Base-by-base conservation (phyloP, 257 asterid species). In the Anisodus acutangulus region DNA sequence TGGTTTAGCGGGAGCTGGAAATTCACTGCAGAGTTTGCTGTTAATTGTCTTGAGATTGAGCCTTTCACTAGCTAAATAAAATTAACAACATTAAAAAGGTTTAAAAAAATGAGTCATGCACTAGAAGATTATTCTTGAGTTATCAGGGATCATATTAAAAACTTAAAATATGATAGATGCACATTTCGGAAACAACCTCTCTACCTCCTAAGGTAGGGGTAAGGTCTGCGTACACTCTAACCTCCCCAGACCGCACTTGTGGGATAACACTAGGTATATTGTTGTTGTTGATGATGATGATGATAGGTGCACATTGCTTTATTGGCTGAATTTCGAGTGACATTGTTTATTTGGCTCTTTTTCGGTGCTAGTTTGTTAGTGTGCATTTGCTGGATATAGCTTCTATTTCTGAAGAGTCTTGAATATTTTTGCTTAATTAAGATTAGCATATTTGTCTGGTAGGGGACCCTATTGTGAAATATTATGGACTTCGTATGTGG, bases 401-500 rank as follows among this genome's bases (percentile, higher is more conserved):
- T 72, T 47, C 80, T 72, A 45, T 7, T 19, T 47, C 11, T 19
- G 41, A 72, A 72, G 59, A 47, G 80, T n/a, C 66, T 10, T 43
- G 39, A 41, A 71, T 71, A n/a, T 1, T 71, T 45, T 45, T 71
- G n/a, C 80, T 45, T 71, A 19, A 5, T 10, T n/a, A 2, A 60
- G 79, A 45, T 68, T 12, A 37, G 78, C 17, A 13, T 10, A 72
- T 72, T 47, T 22, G 80, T 72, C 47, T 72, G 80, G 80, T 9
- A 71, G 80, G 35, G 9, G 39, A 45, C 58, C 58, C 5, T 45
- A 45, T 71, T 71, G 41, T 71, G 58, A 45, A 45, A 8, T n/a
- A 10, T 71, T 22, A 74, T 22, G n/a, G 45, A 74, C 64, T 51
- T 26, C 63, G 12, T 51, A 7, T 76, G 81, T 22, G 16, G 80